Evolutionary conservation across 2,329 filamentous ascomycete genomes (phyloP).

Genomic region (Gaeumannomyces tritici): DNA sequence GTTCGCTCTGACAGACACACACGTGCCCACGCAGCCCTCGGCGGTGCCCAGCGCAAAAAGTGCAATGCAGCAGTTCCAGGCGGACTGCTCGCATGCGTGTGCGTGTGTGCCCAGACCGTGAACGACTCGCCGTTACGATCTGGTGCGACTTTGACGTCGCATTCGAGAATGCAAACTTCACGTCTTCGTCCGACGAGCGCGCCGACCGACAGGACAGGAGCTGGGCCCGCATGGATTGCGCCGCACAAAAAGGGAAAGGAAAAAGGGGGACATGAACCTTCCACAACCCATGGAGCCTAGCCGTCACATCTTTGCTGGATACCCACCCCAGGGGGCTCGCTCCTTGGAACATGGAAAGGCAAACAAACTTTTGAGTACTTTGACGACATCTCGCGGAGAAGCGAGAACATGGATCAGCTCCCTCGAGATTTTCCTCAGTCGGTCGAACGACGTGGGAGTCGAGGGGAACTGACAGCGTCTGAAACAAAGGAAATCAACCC

Average conservation of each 20-base stretch:
- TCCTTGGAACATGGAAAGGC: too few relatives aligned
- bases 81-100: not conserved
- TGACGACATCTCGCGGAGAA: not conserved
- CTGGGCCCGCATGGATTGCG: too few relatives aligned
- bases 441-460: not conserved
- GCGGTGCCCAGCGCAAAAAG: too few relatives aligned
- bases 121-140: not conserved
- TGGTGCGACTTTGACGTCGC: not conserved
- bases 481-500: not conserved
- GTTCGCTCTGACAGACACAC: not conserved
- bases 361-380: not conserved
- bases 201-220: too few relatives aligned
- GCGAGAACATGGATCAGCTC: not conserved
- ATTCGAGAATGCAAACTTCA: not conserved
- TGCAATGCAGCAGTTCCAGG: not conserved
- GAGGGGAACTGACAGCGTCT: not conserved
- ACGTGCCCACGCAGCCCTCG: not conserved
- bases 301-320: not conserved
- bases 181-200: not conserved
- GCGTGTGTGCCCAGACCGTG: not conserved
- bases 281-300: too few relatives aligned
- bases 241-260: not conserved
- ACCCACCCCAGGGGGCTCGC: not conserved
- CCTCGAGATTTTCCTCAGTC: not conserved
- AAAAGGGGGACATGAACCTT: too few relatives aligned